A percentile compares a stretch with the other conserved stretches of the same genome.
Conservation (phyloP, 148 eudicot genomes). For the Vaccinium vitisidaea region DNA sequence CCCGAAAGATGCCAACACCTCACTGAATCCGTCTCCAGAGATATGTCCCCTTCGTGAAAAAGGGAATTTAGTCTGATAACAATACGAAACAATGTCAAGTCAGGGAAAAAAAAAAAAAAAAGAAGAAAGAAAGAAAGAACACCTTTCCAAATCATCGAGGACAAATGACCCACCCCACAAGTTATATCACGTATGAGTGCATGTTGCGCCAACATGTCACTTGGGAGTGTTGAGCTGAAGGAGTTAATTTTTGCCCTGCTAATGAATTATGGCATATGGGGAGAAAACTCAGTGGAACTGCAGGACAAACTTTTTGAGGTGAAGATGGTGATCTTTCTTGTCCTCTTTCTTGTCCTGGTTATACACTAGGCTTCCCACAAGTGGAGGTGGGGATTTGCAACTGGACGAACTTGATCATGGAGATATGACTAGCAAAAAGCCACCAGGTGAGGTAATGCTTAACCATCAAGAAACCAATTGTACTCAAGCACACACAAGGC, state of each 20-base stretch:
- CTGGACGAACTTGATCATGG: slow-evolving; percentile 15
- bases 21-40: not conserved
- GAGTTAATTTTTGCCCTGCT: not conserved
- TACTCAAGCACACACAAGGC: not conserved
- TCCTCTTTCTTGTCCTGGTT: slow-evolving; percentile 19
- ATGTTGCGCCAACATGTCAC: slow-evolving; percentile 19
- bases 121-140: not conserved
- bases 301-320: not conserved
- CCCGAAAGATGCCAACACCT: not conserved
- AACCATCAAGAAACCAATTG: slow-evolving; percentile 1
- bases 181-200: slow-evolving; percentile 9
- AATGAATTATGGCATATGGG: not conserved
- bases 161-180: not conserved
- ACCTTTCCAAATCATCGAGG: not conserved
- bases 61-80: not conserved
- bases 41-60: not conserved
- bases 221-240: not conserved
- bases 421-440: slow-evolving; percentile 15
- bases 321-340: slow-evolving; percentile 14
- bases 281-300: not conserved
- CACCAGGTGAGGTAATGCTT: slow-evolving; percentile 1
- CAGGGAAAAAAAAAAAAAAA: not conserved
- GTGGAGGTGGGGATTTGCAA: slow-evolving; percentile 8
- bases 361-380: slow-evolving; percentile 22
- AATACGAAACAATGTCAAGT: slow-evolving; percentile 3